Evolutionary conservation across 2,329 filamentous ascomycete species (phyloP), one percentile per base, ranked within the genome.

Genomic region (Didymella pinodella): DNA sequence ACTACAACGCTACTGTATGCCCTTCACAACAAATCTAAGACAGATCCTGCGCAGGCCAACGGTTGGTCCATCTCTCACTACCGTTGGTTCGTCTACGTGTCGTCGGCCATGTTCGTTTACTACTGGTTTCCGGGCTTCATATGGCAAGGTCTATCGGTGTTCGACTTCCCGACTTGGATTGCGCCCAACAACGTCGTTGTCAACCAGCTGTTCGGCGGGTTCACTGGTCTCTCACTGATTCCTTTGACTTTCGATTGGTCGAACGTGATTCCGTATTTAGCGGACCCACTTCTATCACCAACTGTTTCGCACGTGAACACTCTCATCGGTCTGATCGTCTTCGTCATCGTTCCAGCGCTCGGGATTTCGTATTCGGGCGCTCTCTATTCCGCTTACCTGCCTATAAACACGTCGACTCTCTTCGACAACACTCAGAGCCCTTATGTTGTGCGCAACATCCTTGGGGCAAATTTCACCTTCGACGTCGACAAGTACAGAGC

Each of bases 361-460:
- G 77, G 83, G 5, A 76, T 92, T 18, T 89, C 92, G 71, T 93
- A 88, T 70, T 84, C 80, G 7, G 86, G 86, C 10, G 78, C 82
- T 0, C 92, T 88, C 86, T 91, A 88, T 66, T 82, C 82, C 3
- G 74, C 84, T 57, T 91, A 85, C 59, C 54, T 66, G 11, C 62
- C 62, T 32, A 61, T 67, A 34, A 59, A 85, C 66, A 88, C 91
- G 70, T 86, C 87, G 1, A 81, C 80, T 44, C 90, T 86, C 22
- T 92, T 91, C 67, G 90, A 92, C 75, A 92, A 92, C 67, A 90
- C 84, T 0, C 89, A 87, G 3, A 65, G 76, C 0, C 57, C 63
- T 0, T 93, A 92, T 77, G 85, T 92, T 66, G 88, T 90, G 1
- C 80, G 80, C 3, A 83, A 83, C 7, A 85, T 93, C 44, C 77